A percentile compares a stretch with the other conserved stretches of the same genome.
phyloP scores from a whole-genome alignment of 257 asterid species.

The Osmanthus fragrans region DNA sequence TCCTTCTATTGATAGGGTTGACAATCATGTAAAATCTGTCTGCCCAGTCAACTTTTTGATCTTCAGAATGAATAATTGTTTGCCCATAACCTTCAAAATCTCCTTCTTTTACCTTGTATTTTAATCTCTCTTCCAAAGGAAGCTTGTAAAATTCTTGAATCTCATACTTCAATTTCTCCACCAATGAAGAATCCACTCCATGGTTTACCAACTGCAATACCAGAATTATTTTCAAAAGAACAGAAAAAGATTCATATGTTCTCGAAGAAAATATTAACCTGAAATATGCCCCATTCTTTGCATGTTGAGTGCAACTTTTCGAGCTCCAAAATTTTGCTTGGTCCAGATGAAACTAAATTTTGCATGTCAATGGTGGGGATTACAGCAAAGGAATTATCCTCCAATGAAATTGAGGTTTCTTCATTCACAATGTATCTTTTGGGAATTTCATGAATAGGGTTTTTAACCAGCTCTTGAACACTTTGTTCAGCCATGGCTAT shows the following conservation, averaged over 20 bases:
- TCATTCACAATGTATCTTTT: constrained; percentile 30
- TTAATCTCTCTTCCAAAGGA: constrained; percentile 55
- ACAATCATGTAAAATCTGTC: constrained; percentile 60
- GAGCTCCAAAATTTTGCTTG: constrained; percentile 32
- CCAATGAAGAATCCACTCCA: constrained; percentile 46
- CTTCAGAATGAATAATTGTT: constrained; percentile 21
- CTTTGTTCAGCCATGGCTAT: constrained; percentile 16
- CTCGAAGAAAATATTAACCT: constrained; percentile 34
- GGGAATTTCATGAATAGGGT: constrained; percentile 32
- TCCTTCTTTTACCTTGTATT: constrained; percentile 40
- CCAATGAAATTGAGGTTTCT: constrained; percentile 30
- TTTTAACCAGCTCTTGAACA: constrained; percentile 46
- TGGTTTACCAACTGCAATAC: constrained; percentile 58
- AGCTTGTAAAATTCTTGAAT: constrained; percentile 58
- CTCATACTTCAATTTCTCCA: constrained; percentile 53
- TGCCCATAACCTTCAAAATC: constrained; percentile 68
- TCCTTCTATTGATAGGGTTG: constrained; percentile 47
- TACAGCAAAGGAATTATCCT: constrained; percentile 1
- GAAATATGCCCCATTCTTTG: constrained; percentile 73
- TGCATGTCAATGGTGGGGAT: constrained; percentile 55
- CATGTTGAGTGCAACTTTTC: constrained; percentile 47
- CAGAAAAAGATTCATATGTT: neutral
- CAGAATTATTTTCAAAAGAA: neutral
- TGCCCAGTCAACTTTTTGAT: constrained; percentile 60
- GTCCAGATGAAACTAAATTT: constrained; percentile 18